phyloP scores from a whole-genome alignment of 148 eudicot genomes.

The Drosera capensis region DNA sequence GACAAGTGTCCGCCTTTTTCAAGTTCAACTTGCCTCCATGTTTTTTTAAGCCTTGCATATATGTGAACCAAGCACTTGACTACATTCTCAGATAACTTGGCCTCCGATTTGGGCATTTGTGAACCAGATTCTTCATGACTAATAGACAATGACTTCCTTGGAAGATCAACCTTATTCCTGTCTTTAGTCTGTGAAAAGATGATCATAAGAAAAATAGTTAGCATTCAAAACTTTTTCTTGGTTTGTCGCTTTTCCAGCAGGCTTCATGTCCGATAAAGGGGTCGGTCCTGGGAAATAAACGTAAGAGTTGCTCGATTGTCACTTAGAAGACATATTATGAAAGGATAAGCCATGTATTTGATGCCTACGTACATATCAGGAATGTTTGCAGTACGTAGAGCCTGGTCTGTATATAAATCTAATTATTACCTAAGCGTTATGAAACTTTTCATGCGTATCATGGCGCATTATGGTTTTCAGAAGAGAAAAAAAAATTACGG shows the following conservation, averaged over 20 bases:
- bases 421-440: too few species aligned
- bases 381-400: too few species aligned
- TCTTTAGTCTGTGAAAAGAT: constrained; percentile 22
- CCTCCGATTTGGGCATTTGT: constrained; percentile 32
- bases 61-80: constrained; percentile 69
- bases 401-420: too few species aligned
- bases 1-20: constrained; percentile 66
- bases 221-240: constrained; percentile 11
- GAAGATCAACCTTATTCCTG: constrained; percentile 21
- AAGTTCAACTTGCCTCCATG: constrained; percentile 60
- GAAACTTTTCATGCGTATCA: too few species aligned
- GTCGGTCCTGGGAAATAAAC: too few species aligned
- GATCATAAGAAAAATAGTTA: not conserved
- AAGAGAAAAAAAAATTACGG: not conserved
- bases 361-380: too few species aligned
- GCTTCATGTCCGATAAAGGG: too few species aligned
- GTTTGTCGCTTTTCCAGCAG: too few species aligned
- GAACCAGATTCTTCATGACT: not conserved
- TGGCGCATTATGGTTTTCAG: too few species aligned
- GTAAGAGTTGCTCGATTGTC: too few species aligned
- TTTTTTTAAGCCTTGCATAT: constrained; percentile 53
- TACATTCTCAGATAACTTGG: constrained; percentile 79
- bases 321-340: too few species aligned
- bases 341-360: too few species aligned
- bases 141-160: constrained; percentile 9